Evolutionary conservation across 2,329 filamentous ascomycete genomes (phyloP).

Genomic region (Fusarium papillatum): DNA sequence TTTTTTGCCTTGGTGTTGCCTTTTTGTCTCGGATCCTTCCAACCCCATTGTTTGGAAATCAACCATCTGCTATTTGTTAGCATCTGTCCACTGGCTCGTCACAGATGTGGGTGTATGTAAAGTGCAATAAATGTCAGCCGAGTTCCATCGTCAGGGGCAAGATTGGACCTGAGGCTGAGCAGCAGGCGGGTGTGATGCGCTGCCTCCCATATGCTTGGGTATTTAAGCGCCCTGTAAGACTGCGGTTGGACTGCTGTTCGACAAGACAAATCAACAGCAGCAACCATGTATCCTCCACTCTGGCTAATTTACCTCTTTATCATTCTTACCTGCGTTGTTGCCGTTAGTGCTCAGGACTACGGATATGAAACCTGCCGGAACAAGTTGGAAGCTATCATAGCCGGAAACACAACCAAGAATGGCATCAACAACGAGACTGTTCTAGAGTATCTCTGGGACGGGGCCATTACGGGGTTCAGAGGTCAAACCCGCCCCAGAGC

Average conservation of each 20-base stretch:
- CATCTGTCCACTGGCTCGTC: not conserved
- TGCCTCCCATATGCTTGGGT: not conserved
- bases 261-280: not conserved
- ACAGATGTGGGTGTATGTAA: not conserved
- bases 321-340: not conserved
- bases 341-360: not conserved
- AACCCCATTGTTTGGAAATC: not conserved
- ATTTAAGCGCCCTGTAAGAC: not conserved
- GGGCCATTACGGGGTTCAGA: not conserved
- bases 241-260: not conserved
- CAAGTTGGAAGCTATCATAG: not conserved
- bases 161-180: not conserved
- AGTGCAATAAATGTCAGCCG: not conserved
- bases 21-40: not conserved
- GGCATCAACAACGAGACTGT: not conserved
- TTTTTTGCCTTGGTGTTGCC: not conserved
- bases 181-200: not conserved
- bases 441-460: not conserved
- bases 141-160: not conserved
- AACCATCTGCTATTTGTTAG: not conserved
- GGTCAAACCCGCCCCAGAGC: not conserved
- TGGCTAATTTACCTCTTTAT: not conserved
- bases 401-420: not conserved
- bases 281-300: not conserved
- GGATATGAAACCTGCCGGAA: not conserved